phyloP scores from a whole-genome alignment of 345 rosid genomes.

The Linum usitatissimum region DNA sequence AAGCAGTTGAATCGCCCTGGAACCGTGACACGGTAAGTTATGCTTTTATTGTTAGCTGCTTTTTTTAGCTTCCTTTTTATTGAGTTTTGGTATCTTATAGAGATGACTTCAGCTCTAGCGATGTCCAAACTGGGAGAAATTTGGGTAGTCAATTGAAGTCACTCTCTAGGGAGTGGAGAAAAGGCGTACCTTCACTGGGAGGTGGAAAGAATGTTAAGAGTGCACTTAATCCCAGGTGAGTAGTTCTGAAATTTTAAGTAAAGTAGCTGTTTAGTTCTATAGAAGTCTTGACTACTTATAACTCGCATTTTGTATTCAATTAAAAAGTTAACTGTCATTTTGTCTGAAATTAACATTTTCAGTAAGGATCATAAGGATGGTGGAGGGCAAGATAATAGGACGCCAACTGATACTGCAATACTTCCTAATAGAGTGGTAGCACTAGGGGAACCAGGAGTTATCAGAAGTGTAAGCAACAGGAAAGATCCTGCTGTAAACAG shows the following conservation, averaged over 20 bases:
- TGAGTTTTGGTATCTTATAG: conserved; percentile 15
- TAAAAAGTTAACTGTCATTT: background rate
- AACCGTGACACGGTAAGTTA: conserved; percentile 18
- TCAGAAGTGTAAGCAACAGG: conserved; percentile 17
- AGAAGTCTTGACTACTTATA: background rate
- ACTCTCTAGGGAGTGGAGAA: conserved; percentile 9
- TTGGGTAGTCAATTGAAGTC: conserved; percentile 14
- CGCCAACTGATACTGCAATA: conserved; percentile 22
- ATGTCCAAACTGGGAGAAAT: conserved; percentile 22
- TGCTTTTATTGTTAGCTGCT: conserved; percentile 7
- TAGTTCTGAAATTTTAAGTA: background rate
- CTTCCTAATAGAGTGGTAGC: conserved; percentile 26
- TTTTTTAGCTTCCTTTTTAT: background rate
- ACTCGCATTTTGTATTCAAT: background rate
- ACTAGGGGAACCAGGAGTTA: conserved; percentile 28
- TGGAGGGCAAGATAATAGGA: conserved; percentile 20
- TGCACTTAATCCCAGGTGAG: conserved; percentile 26
- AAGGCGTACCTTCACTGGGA: conserved; percentile 19
- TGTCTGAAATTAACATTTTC: conserved; percentile 9
- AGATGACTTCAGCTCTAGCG: conserved; percentile 16
- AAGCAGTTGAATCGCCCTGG: conserved; percentile 10
- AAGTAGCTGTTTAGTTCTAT: background rate
- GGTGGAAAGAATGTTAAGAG: conserved; percentile 20
- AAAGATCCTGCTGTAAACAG: conserved; percentile 13
- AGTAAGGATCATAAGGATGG: conserved; percentile 24